Base-by-base conservation (phyloP, 2,329 filamentous ascomycete genomes). In the Hirsutella minnesotensis region DNA sequence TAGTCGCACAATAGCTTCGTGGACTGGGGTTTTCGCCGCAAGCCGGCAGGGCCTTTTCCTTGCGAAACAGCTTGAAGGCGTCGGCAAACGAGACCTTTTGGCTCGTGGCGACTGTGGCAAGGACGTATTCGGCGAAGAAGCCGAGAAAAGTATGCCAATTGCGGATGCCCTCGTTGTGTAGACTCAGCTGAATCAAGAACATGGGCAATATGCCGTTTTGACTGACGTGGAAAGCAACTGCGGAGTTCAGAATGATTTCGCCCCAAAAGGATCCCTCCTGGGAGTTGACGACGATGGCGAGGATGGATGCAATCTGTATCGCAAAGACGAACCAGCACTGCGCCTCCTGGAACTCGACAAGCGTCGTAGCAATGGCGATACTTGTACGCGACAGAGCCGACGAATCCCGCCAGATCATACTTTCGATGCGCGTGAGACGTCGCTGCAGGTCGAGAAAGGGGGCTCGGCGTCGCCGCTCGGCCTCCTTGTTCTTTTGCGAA, bases 141-240 rank as follows among this genome's bases (percentile, higher is more conserved):
- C 61, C 61, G 8, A 64, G 41, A 40, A 64, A 64, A 2, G 61
- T 64, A 34, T 64, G 61, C 61, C 61, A 64, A 42, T 63, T 64
- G 24, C 60, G 58, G 31, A 64, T 64, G 13, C 61, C 61, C 38
- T 64, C 61, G 38, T 62, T 57, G 43, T 64, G 61, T 29, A 64
- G 52, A 43, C 59, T 62, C 5, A 64, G 48, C 49, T 64, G 61
- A 5, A 63, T 49, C 0, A 64, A 52, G 22, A 64, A 59, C 56
- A 64, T 64, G 40, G 61, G 58, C 20, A 64, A 44, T 4, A 64
- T 51, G 3, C 61, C 61, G 40, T 63, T 64, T 33, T 60, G 59
- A 16, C 56, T 60, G 36, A 64, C 53, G 41, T 64, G 61, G 33
- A 57, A 64, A 4, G 60, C 61, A 24, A 63, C 54, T 15, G 60